Conservation (phyloP, 164 flowering plant species). For the Sextonia rubra region DNA sequence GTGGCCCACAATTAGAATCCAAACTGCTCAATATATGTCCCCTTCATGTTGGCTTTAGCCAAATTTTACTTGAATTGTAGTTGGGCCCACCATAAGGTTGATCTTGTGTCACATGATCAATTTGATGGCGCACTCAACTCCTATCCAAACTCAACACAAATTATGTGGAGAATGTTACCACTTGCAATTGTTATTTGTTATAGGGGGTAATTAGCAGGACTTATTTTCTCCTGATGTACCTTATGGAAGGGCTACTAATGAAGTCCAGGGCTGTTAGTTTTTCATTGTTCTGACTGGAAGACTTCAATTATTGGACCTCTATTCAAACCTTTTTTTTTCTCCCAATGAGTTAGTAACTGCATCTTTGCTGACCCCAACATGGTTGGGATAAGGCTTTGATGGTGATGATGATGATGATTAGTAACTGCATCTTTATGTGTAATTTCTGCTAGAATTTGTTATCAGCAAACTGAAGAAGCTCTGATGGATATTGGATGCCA, state of each 20-base stretch:
- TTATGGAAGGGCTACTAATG: background rate
- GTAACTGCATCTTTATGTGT: background rate
- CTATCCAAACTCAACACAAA: background rate
- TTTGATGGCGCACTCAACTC: background rate
- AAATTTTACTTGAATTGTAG: too few species aligned
- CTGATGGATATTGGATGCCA: conserved; percentile 71
- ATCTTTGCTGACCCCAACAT: too few species aligned
- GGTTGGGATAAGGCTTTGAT: too few species aligned
- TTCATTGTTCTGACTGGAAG: background rate
- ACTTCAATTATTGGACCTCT: background rate
- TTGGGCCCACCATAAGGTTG: too few species aligned
- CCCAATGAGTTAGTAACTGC: background rate
- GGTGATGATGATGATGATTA: too few species aligned
- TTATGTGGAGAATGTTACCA: background rate
- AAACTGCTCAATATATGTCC: too few species aligned
- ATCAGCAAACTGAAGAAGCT: conserved; percentile 63
- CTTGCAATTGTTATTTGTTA: background rate
- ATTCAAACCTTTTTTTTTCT: background rate
- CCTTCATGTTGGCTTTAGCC: too few species aligned
- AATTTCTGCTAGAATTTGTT: conserved; percentile 51
- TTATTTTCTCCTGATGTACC: background rate
- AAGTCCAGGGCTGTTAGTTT: background rate
- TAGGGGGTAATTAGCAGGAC: background rate
- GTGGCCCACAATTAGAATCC: too few species aligned
- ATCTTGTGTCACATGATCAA: too few species aligned